Evolutionary conservation across 345 rosid species (phyloP).

Genomic region (Syzygium jambos): DNA sequence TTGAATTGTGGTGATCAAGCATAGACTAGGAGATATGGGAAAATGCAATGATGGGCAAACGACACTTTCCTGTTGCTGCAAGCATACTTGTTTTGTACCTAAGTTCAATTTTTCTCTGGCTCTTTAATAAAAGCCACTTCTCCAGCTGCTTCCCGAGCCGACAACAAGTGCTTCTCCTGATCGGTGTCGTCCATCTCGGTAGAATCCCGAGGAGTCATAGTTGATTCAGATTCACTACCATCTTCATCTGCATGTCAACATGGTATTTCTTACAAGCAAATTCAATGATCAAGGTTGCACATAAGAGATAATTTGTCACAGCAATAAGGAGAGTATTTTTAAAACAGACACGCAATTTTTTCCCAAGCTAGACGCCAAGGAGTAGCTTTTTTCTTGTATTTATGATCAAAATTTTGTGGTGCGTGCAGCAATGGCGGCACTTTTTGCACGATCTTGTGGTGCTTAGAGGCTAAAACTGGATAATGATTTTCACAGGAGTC

Average conservation of each 20-base stretch:
- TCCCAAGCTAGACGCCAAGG: not conserved
- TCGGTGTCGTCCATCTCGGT: slow-evolving; percentile 40
- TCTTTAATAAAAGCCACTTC: slow-evolving; percentile 56
- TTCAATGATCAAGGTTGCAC: not conserved
- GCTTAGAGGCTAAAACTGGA: not conserved
- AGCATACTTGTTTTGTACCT: not conserved
- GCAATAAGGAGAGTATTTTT: not conserved
- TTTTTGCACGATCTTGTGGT: not conserved
- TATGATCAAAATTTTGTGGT: not conserved
- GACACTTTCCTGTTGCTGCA: not conserved
- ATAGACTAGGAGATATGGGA: not conserved
- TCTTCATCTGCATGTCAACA: slow-evolving; percentile 28
- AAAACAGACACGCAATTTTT: not conserved
- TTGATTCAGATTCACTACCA: slow-evolving; percentile 31
- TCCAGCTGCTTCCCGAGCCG: slow-evolving; percentile 14
- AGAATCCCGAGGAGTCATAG: slow-evolving; percentile 13
- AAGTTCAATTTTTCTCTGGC: not conserved
- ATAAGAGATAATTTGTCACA: not conserved
- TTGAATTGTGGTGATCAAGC: not conserved
- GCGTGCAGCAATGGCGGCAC: not conserved
- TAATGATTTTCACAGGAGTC: not conserved
- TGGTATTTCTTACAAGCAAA: not conserved
- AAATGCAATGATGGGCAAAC: not conserved
- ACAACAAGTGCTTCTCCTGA: slow-evolving; percentile 43
- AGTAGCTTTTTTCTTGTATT: not conserved